Evolutionary conservation across 1,139 yeast species (phyloP).

Genomic region (Debaryomyces singareniensis): DNA sequence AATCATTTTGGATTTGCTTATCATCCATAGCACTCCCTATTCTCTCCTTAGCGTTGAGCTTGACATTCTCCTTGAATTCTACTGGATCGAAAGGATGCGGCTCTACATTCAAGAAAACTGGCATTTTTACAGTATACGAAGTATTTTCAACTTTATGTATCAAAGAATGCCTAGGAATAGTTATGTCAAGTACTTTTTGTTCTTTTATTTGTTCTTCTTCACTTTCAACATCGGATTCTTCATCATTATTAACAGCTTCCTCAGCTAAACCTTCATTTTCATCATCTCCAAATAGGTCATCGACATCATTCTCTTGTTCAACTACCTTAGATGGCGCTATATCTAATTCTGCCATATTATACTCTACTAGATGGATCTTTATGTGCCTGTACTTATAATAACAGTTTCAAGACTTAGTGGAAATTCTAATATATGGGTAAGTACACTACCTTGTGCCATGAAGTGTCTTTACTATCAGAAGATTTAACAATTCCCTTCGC

Average conservation of each 20-base stretch:
- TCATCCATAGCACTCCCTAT: conserved; percentile 23
- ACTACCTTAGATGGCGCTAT: too few relatives aligned
- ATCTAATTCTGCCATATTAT: too few relatives aligned
- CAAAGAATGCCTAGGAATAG: conserved; percentile 70
- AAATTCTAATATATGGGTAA: too few relatives aligned
- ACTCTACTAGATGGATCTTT: too few relatives aligned
- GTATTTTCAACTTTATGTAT: conserved; percentile 35
- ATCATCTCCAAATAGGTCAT: conserved; percentile 47
- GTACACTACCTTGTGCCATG: too few relatives aligned
- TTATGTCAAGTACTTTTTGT: conserved; percentile 49
- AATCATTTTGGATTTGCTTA: conserved; percentile 35
- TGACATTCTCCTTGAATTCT: conserved; percentile 52
- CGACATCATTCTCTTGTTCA: conserved; percentile 24
- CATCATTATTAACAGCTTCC: conserved; percentile 1
- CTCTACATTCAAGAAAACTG: conserved; percentile 75
- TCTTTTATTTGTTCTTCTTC: conserved; percentile 26
- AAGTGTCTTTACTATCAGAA: too few relatives aligned
- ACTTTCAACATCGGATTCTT: conserved; percentile 11
- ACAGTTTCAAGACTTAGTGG: too few relatives aligned
- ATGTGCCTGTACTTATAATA: too few relatives aligned
- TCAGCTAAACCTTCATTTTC: conserved; percentile 25
- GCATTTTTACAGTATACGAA: conserved; percentile 61
- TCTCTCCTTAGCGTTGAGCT: conserved; percentile 42
- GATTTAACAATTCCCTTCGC: too few relatives aligned
- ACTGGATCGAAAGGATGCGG: conserved; percentile 84